phyloP scores from a whole-genome alignment of 768 basidiomycete species.

The Leccinum aurantiacum region DNA sequence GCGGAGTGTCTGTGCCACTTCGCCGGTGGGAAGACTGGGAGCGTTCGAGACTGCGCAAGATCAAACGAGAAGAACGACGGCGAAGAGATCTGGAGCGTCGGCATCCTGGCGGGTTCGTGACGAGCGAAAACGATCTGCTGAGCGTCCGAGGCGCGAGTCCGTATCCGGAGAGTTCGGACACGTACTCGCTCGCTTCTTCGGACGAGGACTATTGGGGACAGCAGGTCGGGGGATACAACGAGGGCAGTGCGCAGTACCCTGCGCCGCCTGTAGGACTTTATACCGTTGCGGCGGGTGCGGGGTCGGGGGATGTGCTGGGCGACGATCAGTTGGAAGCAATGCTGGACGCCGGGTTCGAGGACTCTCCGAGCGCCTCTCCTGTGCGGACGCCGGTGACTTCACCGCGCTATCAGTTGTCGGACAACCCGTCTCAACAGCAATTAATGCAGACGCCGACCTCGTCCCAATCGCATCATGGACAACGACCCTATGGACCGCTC shows the following conservation, averaged over 20 bases:
- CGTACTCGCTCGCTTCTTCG: slow-evolving; percentile 75
- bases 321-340: slow-evolving; percentile 86
- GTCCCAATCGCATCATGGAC: slow-evolving; percentile 40
- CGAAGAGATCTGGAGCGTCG: slow-evolving; percentile 77
- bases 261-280: slow-evolving; percentile 80
- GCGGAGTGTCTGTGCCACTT: slow-evolving; percentile 72
- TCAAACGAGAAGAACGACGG: slow-evolving; percentile 83
- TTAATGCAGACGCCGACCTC: slow-evolving; percentile 32
- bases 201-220: slow-evolving; percentile 96
- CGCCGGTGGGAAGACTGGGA: slow-evolving; percentile 99
- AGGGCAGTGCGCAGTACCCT: slow-evolving; percentile 73
- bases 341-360: slow-evolving; percentile 87
- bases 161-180: slow-evolving; percentile 75
- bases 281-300: slow-evolving; percentile 34
- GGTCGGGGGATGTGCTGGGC: slow-evolving; percentile 48
- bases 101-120: slow-evolving; percentile 66
- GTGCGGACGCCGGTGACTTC: slow-evolving; percentile 32
- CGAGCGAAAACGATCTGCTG: slow-evolving; percentile 63
- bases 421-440: slow-evolving; percentile 43
- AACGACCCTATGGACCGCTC: slow-evolving; percentile 46
- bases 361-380: slow-evolving; percentile 53
- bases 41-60: slow-evolving; percentile 86
- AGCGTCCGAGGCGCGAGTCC: slow-evolving; percentile 59
- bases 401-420: slow-evolving; percentile 63
- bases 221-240: slow-evolving; percentile 96